phyloP scores from a whole-genome alignment of 257 asterid species.

The Przewalskia tangutica region DNA sequence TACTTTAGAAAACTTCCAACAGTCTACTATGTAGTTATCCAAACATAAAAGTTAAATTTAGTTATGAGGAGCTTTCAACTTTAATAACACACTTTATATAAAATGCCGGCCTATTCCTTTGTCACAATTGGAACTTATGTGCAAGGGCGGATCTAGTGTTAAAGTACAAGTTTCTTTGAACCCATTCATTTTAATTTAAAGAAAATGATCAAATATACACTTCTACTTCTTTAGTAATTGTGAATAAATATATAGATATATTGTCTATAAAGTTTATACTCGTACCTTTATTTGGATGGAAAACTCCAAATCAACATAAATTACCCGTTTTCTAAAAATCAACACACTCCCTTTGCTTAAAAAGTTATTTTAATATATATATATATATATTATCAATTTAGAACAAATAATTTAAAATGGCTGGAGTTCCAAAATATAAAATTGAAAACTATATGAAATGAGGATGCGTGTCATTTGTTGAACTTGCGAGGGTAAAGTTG shows the following conservation, averaged over 20 bases:
- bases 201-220: too few species aligned
- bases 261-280: too few species aligned
- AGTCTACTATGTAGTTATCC: not conserved
- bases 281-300: too few species aligned
- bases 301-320: too few species aligned
- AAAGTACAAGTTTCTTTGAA: too few species aligned
- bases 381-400: not conserved
- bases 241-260: too few species aligned
- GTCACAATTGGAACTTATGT: not conserved
- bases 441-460: not conserved
- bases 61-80: not conserved
- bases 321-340: too few species aligned
- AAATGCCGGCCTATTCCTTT: not conserved
- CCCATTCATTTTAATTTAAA: too few species aligned
- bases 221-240: too few species aligned
- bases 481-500: not conserved
- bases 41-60: not conserved
- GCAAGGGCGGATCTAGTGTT: not conserved
- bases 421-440: not conserved
- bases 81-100: not conserved
- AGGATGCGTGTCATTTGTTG: not conserved
- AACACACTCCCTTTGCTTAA: too few species aligned
- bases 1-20: not conserved
- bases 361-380: not conserved
- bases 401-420: not conserved